Base-by-base conservation (phyloP, 2,329 filamentous ascomycete species). In the Fusarium redolens region DNA sequence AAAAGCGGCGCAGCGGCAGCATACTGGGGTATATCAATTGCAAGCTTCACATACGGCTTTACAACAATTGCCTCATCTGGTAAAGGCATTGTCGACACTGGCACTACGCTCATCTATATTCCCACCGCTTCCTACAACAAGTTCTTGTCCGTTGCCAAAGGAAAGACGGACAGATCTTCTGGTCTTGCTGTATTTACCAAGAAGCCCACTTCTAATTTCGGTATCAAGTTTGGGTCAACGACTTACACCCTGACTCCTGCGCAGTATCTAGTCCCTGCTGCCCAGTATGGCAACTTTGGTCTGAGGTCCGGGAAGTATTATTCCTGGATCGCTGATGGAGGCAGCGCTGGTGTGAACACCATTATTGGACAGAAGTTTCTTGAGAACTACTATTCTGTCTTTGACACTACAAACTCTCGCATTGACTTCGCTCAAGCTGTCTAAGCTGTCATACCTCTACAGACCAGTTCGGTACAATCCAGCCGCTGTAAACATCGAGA, bases 361-460 rank as follows among this genome's bases (percentile, higher is more conserved):
- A 55, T 60, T 4, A 60, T 60, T 4, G 57, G 57, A 55, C 57
- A 60, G 37, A 60, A 60, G 37, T 60, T 60, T 18, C 57, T 60
- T 14, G 57, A 60, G 30, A 55, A 55, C 28, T 60, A 60, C 14
- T 60, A 60, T 37, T 60, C 57, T 9, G 47, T 60, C 4, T 55
- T 18, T 13, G 57, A 60, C 12, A 60, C 57, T 7, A 60, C 57
- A 13, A 55, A 60, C 28, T 60, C 57, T 6, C 57, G 57, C 7
- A 60, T 60, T 35, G 57, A 47, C 12, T 60, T 60, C 4, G 47
- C 57, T 1, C 54, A 7, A 3, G 57, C 57, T n/a, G n/a, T 15
- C 13, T 60, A 33, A 33, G 17, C n/a, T 35, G 33, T 25, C 25
- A 25, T 25, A 25, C 25, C 25, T 25, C 25, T 25, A 25, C 25